Evolutionary conservation across 331 rosid genomes (phyloP), one percentile per base, ranked within the genome.

Genomic region (Phaseolus coccineus): DNA sequence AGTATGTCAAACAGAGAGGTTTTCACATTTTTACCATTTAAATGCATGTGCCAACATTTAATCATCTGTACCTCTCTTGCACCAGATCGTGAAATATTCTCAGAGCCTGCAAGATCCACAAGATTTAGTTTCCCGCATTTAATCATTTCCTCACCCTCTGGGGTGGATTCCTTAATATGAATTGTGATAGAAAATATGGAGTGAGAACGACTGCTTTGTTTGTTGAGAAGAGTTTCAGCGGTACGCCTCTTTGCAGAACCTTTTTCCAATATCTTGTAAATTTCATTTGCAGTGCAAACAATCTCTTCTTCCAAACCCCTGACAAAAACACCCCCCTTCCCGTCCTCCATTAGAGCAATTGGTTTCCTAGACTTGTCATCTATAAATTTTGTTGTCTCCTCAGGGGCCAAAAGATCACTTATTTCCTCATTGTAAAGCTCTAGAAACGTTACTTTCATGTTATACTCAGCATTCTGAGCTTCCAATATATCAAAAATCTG

Each of bases 171-270:
- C 89, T 93, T 96, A 31, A 96, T 96, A 81, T 96, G 99, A 88
- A 96, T 96, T 81, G 99, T 96, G 91, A 96, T 87, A 64, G 99
- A 96, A 89, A 96, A 96, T 84, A 96, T 96, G 57, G 99, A 96
- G 81, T 96, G 99, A 28, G 99, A 96, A 64, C 99, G 97, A 71
- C 99, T 96, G 71, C 99, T 96, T 87, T 96, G 99, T 74, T 96
- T 96, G 87, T 96, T 96, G 15, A 96, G 95, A 86, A 96, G 99
- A 78, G 99, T 96, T 88, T 96, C 99, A 16, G 99, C 99, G 14
- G 99, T 96, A n/a, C 99, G 99, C 84, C 99, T 89, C 73, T 93
- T 96, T 5, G 99, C 97, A 12, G 99, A 96, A 71, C 99, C 98
- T 85, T 87, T 90, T 88, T 96, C 99, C 87, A 96, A 86, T 84